Evolutionary conservation across 2,329 filamentous ascomycete genomes (phyloP).

Genomic region (Neofusicoccum laricinum): DNA sequence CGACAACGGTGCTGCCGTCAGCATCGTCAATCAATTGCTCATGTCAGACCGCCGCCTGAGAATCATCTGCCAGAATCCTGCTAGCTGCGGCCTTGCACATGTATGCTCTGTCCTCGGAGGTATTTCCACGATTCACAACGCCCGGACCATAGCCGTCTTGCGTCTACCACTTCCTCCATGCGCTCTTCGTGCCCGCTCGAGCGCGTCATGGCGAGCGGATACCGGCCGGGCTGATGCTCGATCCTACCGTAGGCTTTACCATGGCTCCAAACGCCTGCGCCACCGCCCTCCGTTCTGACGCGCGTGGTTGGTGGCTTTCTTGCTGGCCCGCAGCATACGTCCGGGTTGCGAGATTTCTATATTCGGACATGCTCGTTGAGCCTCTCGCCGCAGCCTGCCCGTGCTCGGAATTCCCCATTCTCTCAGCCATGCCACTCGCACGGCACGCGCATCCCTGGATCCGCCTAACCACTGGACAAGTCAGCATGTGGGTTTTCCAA

Average conservation of each 20-base stretch:
- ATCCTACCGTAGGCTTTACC: background rate
- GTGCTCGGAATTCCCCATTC: background rate
- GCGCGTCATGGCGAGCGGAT: background rate
- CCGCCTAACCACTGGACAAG: background rate
- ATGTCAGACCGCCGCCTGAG: background rate
- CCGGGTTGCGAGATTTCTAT: background rate
- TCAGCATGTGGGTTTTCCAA: background rate
- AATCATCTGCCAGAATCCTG: too few relatives aligned
- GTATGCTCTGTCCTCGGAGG: background rate
- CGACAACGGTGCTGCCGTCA: background rate
- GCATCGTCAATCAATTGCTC: background rate
- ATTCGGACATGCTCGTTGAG: background rate
- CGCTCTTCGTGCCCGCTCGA: background rate
- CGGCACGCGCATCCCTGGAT: background rate
- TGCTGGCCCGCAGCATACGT: background rate
- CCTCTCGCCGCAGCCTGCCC: background rate
- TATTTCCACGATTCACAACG: background rate
- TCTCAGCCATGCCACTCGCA: background rate
- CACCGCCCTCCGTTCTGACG: background rate
- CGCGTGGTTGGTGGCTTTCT: background rate
- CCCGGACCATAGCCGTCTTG: background rate
- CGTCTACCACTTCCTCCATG: background rate
- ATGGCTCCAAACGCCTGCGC: background rate
- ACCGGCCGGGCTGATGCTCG: background rate
- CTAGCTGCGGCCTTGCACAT: background rate